A percentile compares a stretch with the other conserved stretches of the same genome.
phyloP scores from a whole-genome alignment of 257 asterid genomes.

The Verbena officinalis region DNA sequence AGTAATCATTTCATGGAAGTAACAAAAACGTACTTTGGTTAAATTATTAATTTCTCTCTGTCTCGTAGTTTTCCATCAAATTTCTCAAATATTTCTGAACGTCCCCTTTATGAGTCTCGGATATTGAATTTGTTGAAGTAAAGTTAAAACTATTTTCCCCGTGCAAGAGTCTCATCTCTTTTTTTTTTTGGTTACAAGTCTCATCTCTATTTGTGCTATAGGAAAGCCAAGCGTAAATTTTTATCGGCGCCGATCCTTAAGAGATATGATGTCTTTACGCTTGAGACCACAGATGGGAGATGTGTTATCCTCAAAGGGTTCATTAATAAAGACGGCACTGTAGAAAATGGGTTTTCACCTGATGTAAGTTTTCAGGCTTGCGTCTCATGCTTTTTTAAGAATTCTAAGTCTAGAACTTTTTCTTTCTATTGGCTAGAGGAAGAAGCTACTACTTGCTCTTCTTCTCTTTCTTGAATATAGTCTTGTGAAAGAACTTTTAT shows the following conservation, averaged over 20 bases:
- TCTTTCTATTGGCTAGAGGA: too few relatives aligned
- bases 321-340: conserved; percentile 59
- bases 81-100: too few relatives aligned
- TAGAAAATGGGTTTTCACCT: conserved; percentile 72
- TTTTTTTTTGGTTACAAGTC: neutral
- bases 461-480: neutral
- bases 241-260: conserved; percentile 70
- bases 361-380: conserved; percentile 48
- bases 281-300: conserved; percentile 76
- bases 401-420: neutral
- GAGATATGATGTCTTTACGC: conserved; percentile 51
- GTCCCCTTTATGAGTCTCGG: too few relatives aligned
- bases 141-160: too few relatives aligned
- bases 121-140: too few relatives aligned
- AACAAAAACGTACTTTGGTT: neutral
- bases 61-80: neutral
- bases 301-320: conserved; percentile 55
- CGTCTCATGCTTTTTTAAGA: conserved; percentile 19
- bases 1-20: neutral
- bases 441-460: neutral
- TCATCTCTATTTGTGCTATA: conserved; percentile 34
- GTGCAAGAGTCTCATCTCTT: too few relatives aligned
- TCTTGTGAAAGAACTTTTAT: neutral
- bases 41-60: neutral
- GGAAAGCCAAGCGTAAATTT: conserved; percentile 66